Evolutionary conservation across 2,329 filamentous ascomycete species (phyloP).

Genomic region (Davidsoniella neocaledoniae): DNA sequence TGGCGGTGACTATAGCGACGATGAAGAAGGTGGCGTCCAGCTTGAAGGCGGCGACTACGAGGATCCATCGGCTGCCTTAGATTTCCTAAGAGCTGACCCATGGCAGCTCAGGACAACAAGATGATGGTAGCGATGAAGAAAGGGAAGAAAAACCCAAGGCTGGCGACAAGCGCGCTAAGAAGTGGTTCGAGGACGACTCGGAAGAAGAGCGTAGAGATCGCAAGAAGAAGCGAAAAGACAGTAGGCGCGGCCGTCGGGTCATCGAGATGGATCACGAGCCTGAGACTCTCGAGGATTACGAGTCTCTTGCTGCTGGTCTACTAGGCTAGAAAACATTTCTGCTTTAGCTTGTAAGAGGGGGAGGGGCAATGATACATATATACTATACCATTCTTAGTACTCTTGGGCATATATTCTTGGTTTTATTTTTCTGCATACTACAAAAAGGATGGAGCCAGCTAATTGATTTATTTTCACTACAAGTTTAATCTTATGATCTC

Average conservation of each 20-base stretch:
- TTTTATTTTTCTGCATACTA: constrained; percentile 15
- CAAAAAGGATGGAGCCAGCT: constrained; percentile 10
- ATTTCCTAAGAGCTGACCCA: constrained; percentile 39
- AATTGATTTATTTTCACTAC: constrained; percentile 4
- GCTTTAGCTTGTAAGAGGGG: not conserved
- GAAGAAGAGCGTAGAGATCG: constrained; percentile 16
- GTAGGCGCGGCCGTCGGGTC: constrained; percentile 34
- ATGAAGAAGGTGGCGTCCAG: constrained; percentile 14
- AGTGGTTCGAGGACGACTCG: constrained; percentile 54
- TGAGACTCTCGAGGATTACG: constrained; percentile 64
- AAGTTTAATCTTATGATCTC: too few species aligned
- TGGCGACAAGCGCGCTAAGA: constrained; percentile 51
- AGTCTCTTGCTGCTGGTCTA: constrained; percentile 58
- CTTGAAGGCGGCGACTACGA: constrained; percentile 24
- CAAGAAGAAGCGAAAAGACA: constrained; percentile 25
- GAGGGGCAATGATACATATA: not conserved
- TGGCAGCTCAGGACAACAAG: constrained; percentile 21
- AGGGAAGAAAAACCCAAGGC: not conserved
- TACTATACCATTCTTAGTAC: constrained; percentile 12
- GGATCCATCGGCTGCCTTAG: constrained; percentile 36
- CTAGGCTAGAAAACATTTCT: constrained; percentile 27
- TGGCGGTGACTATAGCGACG: not conserved
- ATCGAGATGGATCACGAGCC: constrained; percentile 51
- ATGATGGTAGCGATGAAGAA: constrained; percentile 23
- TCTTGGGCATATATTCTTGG: constrained; percentile 14